Evolutionary conservation across 2,329 filamentous ascomycete species (phyloP).

Genomic region (Fusarium duplospermum): DNA sequence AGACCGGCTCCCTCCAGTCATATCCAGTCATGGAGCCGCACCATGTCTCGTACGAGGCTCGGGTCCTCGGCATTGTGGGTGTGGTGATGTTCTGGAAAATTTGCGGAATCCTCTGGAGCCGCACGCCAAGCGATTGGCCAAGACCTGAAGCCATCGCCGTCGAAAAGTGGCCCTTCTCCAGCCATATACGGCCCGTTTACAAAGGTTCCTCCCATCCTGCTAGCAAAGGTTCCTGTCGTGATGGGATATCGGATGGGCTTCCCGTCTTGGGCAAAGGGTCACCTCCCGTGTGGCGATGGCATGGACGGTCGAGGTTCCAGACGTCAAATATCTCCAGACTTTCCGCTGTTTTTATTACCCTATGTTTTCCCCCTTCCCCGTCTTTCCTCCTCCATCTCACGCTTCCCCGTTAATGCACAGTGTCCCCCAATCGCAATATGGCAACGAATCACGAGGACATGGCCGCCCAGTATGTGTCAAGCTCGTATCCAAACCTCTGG

Average conservation of each 20-base stretch:
- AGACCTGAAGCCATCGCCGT: neutral
- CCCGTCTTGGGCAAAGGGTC: conserved; percentile 24
- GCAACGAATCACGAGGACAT: conserved; percentile 50
- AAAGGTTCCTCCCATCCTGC: conserved; percentile 17
- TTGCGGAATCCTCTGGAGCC: conserved; percentile 14
- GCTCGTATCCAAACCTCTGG: conserved; percentile 1
- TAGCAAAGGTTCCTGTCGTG: conserved; percentile 32
- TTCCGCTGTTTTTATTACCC: neutral
- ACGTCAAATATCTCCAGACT: conserved; percentile 9
- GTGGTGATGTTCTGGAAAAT: conserved; percentile 43
- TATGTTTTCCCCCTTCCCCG: conserved; percentile 1
- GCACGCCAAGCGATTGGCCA: conserved; percentile 30
- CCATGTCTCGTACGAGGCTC: conserved; percentile 39
- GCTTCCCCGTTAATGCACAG: conserved; percentile 1
- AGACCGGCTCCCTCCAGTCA: conserved; percentile 13
- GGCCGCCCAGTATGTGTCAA: conserved; percentile 47
- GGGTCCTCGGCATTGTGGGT: conserved; percentile 35
- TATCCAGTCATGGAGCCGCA: conserved; percentile 24
- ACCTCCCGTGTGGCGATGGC: conserved; percentile 6
- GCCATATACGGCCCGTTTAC: conserved; percentile 34
- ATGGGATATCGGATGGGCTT: conserved; percentile 27
- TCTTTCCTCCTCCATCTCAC: neutral
- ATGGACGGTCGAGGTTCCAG: neutral
- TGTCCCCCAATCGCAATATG: conserved; percentile 39
- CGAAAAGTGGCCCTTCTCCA: conserved; percentile 10